Evolutionary conservation across 2,329 filamentous ascomycete genomes (phyloP).

Genomic region (Phaeoacremonium minimum): DNA sequence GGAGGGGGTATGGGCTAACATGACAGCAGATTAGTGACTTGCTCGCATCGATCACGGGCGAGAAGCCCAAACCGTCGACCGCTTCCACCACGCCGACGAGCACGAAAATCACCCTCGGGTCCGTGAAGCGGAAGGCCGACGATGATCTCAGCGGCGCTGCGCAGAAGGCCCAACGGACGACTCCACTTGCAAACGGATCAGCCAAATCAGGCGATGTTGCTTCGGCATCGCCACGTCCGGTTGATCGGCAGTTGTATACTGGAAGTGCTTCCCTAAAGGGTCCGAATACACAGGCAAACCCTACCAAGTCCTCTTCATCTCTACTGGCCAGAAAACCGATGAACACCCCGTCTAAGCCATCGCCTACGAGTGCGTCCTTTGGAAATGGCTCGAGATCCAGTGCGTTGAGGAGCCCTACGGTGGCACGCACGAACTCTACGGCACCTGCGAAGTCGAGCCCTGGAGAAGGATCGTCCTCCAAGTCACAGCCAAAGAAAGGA

Average conservation of each 20-base stretch:
- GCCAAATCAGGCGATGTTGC: slow-evolving; percentile 13
- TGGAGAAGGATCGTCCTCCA: slow-evolving; percentile 33
- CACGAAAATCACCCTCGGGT: slow-evolving; percentile 21
- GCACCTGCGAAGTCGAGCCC: slow-evolving; percentile 2
- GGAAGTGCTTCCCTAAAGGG: slow-evolving; percentile 14
- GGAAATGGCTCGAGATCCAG: slow-evolving; percentile 1
- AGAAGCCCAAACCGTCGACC: slow-evolving; percentile 34
- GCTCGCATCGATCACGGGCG: slow-evolving; percentile 59
- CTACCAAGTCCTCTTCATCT: slow-evolving; percentile 10
- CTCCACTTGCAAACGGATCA: slow-evolving; percentile 15
- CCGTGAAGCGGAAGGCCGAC: slow-evolving; percentile 55
- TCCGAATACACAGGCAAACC: slow-evolving; percentile 13
- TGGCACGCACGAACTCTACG: too few species aligned
- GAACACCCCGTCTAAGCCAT: slow-evolving; percentile 3
- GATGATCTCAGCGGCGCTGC: slow-evolving; percentile 37
- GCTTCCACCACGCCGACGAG: slow-evolving; percentile 20
- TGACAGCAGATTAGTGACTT: slow-evolving; percentile 55
- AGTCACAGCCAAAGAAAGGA: slow-evolving; percentile 61
- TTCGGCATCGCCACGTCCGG: slow-evolving; percentile 17
- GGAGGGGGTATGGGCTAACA: too few species aligned
- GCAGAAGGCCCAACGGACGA: slow-evolving; percentile 36
- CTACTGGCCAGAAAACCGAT: slow-evolving; percentile 9
- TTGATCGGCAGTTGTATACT: slow-evolving; percentile 5
- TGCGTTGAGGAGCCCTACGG: not conserved
- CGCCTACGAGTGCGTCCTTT: slow-evolving; percentile 7